phyloP scores from a whole-genome alignment of 345 rosid species.

The Dovyalis caffra region DNA sequence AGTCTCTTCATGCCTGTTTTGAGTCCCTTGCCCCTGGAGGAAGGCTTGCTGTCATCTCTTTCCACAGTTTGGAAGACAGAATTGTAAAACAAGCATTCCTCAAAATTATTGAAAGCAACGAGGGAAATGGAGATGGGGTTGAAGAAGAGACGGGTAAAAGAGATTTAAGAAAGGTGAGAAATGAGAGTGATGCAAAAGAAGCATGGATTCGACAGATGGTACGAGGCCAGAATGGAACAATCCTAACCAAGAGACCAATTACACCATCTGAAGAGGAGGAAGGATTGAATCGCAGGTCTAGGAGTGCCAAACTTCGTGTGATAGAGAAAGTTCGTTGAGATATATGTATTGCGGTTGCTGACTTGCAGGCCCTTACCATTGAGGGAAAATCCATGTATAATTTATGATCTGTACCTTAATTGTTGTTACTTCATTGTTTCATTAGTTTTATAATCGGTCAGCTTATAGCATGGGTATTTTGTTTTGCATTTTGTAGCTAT shows the following conservation, averaged over 20 bases:
- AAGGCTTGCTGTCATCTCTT: slow-evolving; percentile 85
- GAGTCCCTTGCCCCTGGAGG: slow-evolving; percentile 88
- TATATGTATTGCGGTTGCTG: too few relatives aligned
- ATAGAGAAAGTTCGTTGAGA: slow-evolving; percentile 44
- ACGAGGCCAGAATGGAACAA: slow-evolving; percentile 55
- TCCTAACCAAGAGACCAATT: slow-evolving; percentile 86
- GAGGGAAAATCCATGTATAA: too few relatives aligned
- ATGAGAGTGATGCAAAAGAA: slow-evolving; percentile 36
- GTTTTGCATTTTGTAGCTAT: too few relatives aligned
- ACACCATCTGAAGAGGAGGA: slow-evolving; percentile 89
- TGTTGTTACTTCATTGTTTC: too few relatives aligned
- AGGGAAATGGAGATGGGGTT: slow-evolving; percentile 24
- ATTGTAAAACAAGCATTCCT: slow-evolving; percentile 91
- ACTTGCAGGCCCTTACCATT: too few relatives aligned
- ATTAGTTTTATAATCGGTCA: too few relatives aligned
- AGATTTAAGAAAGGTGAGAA: slow-evolving; percentile 15
- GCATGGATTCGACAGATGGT: slow-evolving; percentile 64
- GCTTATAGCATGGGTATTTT: too few relatives aligned
- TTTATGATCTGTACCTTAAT: too few relatives aligned
- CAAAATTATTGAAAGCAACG: slow-evolving; percentile 43
- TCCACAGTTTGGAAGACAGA: slow-evolving; percentile 95
- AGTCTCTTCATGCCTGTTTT: slow-evolving; percentile 61
- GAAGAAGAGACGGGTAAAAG: slow-evolving; percentile 18
- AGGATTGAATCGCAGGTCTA: slow-evolving; percentile 58
- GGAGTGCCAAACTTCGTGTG: slow-evolving; percentile 94